Base-by-base conservation (phyloP, 2,329 filamentous ascomycete genomes). In the Xylogone sp. region DNA sequence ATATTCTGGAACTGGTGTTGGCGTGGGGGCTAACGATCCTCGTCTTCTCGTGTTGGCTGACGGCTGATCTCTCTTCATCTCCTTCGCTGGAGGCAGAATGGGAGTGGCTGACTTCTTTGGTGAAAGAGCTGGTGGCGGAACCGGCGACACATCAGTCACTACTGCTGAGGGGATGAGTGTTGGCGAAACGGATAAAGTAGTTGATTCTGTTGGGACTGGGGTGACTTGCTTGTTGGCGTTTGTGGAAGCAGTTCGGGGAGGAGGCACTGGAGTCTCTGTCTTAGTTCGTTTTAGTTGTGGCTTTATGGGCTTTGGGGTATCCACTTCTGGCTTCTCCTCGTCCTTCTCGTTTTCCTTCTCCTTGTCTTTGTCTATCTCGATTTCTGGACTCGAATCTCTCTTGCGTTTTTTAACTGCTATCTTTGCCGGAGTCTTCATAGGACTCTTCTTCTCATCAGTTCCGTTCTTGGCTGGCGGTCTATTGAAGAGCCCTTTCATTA, bases 231-330 rank as follows among this genome's bases (percentile, higher is more conserved):
- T 63, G 5, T 60, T 56, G 20, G 54, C 49, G 12, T 39, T 39
- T 42, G 24, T 13, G 6, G 60, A 49, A 51, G 65, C 68, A 61
- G 61, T 60, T 59, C 56, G 66, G 58, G 71, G 71, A 42, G 73
- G 73, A 46, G 75, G 78, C 24, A 82, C 71, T 10, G 79, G 79
- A 13, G 79, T 82, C 63, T 82, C 79, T 21, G 75, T 81, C 64
- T 82, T 82, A 56, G 69, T 75, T 29, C 78, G 74, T 62, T 82
- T 82, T 21, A 68, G 52, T 51, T 69, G 71, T 24, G 75, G 75
- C 29, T 65, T 69, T 39, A 39, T 39, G n/a, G 62, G 27, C 21
- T 54, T 53, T 19, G 56, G 52, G 24, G 58, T 47, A 43, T 56
- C 55, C 45, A 48, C 49, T n/a, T n/a, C 43, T 31, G 49, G 29